Conservation (phyloP, 2,329 filamentous ascomycete species). For the Cladosporium sp. region DNA sequence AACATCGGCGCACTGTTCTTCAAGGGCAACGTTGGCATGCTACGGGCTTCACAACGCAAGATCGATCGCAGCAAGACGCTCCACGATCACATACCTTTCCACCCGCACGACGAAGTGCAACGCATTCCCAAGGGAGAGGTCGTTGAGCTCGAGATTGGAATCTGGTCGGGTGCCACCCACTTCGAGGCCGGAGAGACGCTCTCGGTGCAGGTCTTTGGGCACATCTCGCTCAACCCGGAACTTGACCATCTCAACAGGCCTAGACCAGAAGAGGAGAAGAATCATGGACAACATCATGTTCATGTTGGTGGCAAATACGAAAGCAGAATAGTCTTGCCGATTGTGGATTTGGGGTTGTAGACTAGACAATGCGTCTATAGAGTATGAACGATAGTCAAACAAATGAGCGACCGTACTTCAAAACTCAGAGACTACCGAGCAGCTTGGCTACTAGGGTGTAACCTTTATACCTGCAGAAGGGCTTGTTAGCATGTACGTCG, state of each 20-base stretch:
- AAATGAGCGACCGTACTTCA: too few species aligned
- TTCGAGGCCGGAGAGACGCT: slow-evolving; percentile 43
- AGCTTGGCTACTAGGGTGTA: not conserved
- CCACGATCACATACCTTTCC: slow-evolving; percentile 9
- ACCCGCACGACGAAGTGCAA: slow-evolving; percentile 11
- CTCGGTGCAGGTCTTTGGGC: not conserved
- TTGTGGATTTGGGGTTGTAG: not conserved
- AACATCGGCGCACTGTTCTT: not conserved
- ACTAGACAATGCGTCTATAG: not conserved
- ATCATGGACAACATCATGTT: slow-evolving; percentile 3
- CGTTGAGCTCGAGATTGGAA: slow-evolving; percentile 51
- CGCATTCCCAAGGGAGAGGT: slow-evolving; percentile 38
- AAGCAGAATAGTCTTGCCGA: slow-evolving; percentile 1
- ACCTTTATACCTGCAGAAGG: not conserved
- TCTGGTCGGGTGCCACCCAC: slow-evolving; percentile 51
- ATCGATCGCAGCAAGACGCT: not conserved
- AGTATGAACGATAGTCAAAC: not conserved
- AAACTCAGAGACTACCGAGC: not conserved
- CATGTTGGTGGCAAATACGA: slow-evolving; percentile 5
- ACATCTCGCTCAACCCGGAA: slow-evolving; percentile 8
- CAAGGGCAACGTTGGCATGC: slow-evolving; percentile 6
- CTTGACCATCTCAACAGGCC: not conserved
- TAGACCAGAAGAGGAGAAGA: not conserved
- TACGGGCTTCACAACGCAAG: slow-evolving; percentile 6
- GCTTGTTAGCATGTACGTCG: not conserved